A percentile compares a stretch with the other conserved stretches of the same genome.
phyloP scores from a whole-genome alignment of 2,329 filamentous ascomycete genomes.

The Bipolaris sorokiniana region DNA sequence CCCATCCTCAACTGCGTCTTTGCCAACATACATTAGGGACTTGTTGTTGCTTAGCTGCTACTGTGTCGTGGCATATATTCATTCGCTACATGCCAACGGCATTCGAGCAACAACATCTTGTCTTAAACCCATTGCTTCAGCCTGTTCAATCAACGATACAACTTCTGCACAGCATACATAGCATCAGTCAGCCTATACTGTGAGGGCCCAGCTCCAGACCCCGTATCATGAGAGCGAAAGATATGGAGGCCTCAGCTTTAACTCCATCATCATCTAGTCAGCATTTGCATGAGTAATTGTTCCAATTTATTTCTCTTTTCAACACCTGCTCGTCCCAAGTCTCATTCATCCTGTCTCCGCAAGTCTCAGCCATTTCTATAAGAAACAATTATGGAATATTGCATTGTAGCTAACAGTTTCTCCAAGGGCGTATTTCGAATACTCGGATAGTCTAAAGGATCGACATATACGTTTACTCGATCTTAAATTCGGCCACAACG shows the following conservation, averaged over 20 bases:
- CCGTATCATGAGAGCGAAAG: no score
- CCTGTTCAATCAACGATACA: no score
- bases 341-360: background rate
- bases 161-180: no score
- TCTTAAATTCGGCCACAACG: background rate
- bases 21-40: background rate
- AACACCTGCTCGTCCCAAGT: background rate
- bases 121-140: background rate
- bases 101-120: background rate
- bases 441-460: background rate
- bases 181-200: no score
- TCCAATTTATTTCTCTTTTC: background rate
- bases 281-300: background rate
- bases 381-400: background rate
- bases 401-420: background rate
- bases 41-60: background rate
- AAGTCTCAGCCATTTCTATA: background rate
- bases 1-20: background rate
- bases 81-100: background rate
- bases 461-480: background rate
- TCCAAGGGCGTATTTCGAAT: background rate
- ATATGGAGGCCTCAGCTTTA: background rate
- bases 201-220: no score
- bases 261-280: background rate
- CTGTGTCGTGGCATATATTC: background rate